Percentiles rank a stretch among this genome's conserved stretches.
These are phyloP conservation scores for Recurvomyces mirabilis DNA, from an alignment of 495 filamentous ascomycete species.

Conservation along the genomic window DNA sequence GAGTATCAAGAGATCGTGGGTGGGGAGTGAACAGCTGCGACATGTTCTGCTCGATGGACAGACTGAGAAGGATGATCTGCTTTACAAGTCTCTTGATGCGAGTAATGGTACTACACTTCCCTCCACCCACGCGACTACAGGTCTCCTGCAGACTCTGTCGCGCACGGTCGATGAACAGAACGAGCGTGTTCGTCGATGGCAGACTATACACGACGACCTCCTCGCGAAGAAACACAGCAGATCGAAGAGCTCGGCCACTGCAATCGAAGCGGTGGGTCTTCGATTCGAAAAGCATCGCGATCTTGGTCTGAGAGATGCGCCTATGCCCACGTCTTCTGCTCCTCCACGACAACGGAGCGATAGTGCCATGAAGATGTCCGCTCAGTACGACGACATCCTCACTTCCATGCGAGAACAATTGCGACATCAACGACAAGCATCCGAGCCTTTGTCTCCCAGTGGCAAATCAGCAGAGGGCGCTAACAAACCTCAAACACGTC, in stretches of 20 bases:
- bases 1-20: conserved; percentile 58
- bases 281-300: conserved; percentile 16
- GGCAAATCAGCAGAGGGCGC: background rate
- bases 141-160: conserved; percentile 54
- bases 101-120: too few relatives aligned
- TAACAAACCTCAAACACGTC: background rate
- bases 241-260: background rate
- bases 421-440: conserved; percentile 2
- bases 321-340: background rate
- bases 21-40: conserved; percentile 59
- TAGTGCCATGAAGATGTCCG: background rate
- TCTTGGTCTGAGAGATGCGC: conserved; percentile 10
- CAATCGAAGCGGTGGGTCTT: background rate
- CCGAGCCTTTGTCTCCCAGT: background rate
- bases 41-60: conserved; percentile 52
- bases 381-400: conserved; percentile 15
- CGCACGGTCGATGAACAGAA: conserved; percentile 51
- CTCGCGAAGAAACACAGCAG: background rate
- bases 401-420: conserved; percentile 20
- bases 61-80: conserved; percentile 36
- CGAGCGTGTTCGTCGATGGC: conserved; percentile 57
- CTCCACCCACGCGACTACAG: too few relatives aligned
- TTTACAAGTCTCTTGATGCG: conserved; percentile 54
- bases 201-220: conserved; percentile 44
- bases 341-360: conserved; percentile 2